Base-by-base conservation (phyloP, 2,329 filamentous ascomycete genomes). In the Parafenestella ontariensis region DNA sequence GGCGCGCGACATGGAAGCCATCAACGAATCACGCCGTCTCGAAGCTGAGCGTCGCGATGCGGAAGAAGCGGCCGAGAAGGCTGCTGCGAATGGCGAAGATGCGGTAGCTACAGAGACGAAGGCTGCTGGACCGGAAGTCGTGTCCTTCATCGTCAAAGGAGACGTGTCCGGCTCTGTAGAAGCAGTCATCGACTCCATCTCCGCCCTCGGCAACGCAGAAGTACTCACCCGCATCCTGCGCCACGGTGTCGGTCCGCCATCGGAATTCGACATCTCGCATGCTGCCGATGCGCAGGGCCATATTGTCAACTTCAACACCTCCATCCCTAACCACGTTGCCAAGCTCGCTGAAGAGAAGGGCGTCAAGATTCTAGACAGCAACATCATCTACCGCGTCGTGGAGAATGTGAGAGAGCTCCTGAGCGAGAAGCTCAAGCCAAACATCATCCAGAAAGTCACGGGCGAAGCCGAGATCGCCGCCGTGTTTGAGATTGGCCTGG, bases 161-260 rank as follows among this genome's bases (percentile, higher is more conserved):
- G 95, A 99, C 68, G 95, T 98, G 17, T 90, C 89, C 57, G 95
- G 95, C 33, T 98, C 94, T 0, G 92, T 93, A 0, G 95, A 99
- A 79, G 95, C 95, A 2, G 89, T 98, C 2, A 82, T 88, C 56
- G 89, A 91, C 44, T 88, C 89, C 8, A 83, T 99, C 54, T 80
- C 87, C 56, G 86, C 89, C 54, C 82, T 97, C 59, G 92, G 93
- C 59, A 96, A 89, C 77, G 87, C 92, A 65, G 92, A 98, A 72
- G 88, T 97, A 34, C 85, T 82, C 28, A 85, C 93, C 13, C 86
- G 87, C 52, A 82, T 99, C 54, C 84, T 99, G 31, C 87, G 89
- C 20, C 89, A 89, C 3, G 86, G 84, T 1, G 89, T 95, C 1
- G 96, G 95, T 1, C 82, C 87, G 21, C 83, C 98, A 37, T 86